phyloP scores from a whole-genome alignment of 306 rosid species.

The Argentina anserina region DNA sequence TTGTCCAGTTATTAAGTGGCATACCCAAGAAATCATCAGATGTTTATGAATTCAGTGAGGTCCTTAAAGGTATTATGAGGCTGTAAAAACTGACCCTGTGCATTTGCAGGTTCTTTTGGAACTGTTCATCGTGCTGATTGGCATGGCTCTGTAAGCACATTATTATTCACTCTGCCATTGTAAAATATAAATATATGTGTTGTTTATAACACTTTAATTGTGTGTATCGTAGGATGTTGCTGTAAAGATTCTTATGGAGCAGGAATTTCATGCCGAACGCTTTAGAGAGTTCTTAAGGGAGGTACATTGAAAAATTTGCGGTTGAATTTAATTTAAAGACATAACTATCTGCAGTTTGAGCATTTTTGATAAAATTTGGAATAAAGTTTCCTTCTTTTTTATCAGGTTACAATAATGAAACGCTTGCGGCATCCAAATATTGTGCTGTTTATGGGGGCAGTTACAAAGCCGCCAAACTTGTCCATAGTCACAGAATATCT shows the following conservation, averaged over 20 bases:
- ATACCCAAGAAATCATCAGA: constrained; percentile 8
- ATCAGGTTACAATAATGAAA: constrained; percentile 95
- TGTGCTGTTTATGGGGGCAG: constrained; percentile 98
- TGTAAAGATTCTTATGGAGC: constrained; percentile 97
- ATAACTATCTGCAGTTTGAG: background rate
- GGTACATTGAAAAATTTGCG: no score
- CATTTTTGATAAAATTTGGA: constrained; percentile 23
- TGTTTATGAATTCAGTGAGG: constrained; percentile 21
- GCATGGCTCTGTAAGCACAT: constrained; percentile 87
- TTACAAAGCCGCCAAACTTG: constrained; percentile 89
- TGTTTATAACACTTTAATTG: background rate
- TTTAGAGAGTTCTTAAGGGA: constrained; percentile 89
- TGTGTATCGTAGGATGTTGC: constrained; percentile 76
- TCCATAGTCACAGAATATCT: constrained; percentile 98
- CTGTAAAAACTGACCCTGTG: constrained; percentile 24
- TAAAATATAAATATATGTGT: background rate
- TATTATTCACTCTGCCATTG: constrained; percentile 3
- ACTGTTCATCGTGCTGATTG: constrained; percentile 99
- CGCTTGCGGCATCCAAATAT: constrained; percentile 92
- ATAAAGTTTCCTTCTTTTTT: constrained; percentile 30
- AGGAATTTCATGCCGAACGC: constrained; percentile 87
- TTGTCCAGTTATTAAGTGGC: background rate
- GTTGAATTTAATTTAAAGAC: no score
- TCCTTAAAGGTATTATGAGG: constrained; percentile 8
- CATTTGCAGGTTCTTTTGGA: constrained; percentile 92